Evolutionary conservation across 2,329 filamentous ascomycete species (phyloP).

Genomic region (Pleoardoris graminearum): DNA sequence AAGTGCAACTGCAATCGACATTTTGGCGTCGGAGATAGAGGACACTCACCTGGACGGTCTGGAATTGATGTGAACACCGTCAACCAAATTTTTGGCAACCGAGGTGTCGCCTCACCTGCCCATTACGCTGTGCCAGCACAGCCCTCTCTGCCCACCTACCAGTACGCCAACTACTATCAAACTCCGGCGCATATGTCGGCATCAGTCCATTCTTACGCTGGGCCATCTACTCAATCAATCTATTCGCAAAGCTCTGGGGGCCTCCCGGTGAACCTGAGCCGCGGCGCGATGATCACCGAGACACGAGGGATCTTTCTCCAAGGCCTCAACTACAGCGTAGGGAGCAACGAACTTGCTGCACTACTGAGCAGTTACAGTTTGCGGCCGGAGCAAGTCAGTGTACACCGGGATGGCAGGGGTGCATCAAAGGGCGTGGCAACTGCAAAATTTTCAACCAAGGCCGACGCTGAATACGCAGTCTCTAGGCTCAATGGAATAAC

Average conservation of each 20-base stretch:
- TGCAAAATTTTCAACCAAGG: conserved; percentile 35
- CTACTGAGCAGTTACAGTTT: conserved; percentile 32
- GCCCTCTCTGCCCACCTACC: conserved; percentile 23
- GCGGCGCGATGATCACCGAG: conserved; percentile 43
- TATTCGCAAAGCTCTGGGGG: conserved; percentile 39
- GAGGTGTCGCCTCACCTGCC: conserved; percentile 11
- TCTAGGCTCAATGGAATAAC: conserved; percentile 28
- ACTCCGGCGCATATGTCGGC: conserved; percentile 22
- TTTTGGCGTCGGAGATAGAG: conserved; percentile 30
- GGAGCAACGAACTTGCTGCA: conserved; percentile 28
- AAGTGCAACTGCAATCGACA: conserved; percentile 41
- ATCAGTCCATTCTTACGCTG: conserved; percentile 22
- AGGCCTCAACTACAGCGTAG: conserved; percentile 34
- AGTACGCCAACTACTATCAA: conserved; percentile 28
- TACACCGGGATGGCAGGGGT: conserved; percentile 31
- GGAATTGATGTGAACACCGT: conserved; percentile 36
- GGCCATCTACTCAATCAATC: conserved; percentile 22
- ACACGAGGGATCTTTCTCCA: conserved; percentile 44
- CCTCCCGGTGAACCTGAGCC: conserved; percentile 43
- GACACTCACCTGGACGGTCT: conserved; percentile 35
- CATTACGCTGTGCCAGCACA: conserved; percentile 18
- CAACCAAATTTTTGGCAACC: conserved; percentile 23
- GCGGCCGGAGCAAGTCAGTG: conserved; percentile 27
- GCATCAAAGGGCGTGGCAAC: conserved; percentile 40
- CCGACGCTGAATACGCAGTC: conserved; percentile 37